Evolutionary conservation across 257 asterid genomes (phyloP).

Genomic region (Penstemon newberryi): DNA sequence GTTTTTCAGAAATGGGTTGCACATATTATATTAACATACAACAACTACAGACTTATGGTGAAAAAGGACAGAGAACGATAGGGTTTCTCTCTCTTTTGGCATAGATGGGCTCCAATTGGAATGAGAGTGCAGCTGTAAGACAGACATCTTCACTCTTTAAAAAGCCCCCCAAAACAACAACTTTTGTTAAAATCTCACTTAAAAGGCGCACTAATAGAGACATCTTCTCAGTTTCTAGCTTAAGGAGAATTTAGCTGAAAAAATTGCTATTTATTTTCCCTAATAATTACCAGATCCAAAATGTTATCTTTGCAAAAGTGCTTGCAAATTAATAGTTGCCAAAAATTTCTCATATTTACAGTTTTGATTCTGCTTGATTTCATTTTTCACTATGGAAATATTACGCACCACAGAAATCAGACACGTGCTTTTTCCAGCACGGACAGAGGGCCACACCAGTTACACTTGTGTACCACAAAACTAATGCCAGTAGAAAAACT

Average conservation of each 20-base stretch:
- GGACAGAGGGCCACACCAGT: slow-evolving; percentile 17
- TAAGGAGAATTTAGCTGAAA: not conserved
- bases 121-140: no score
- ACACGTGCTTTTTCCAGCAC: slow-evolving; percentile 18
- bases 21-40: no score
- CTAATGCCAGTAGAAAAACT: slow-evolving; percentile 8
- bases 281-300: slow-evolving; percentile 10
- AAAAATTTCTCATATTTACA: slow-evolving; percentile 9
- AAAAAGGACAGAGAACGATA: no score
- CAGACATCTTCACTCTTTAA: no score
- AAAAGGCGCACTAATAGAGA: not conserved
- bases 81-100: no score
- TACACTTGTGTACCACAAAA: slow-evolving; percentile 4
- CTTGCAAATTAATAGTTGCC: not conserved
- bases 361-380: slow-evolving; percentile 10
- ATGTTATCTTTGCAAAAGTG: not conserved
- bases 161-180: not conserved
- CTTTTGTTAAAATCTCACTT: not conserved
- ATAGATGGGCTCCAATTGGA: no score
- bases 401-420: slow-evolving; percentile 10
- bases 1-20: not conserved
- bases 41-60: no score
- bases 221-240: slow-evolving; percentile 2
- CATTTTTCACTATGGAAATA: not conserved
- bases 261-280: slow-evolving; percentile 6